Evolutionary conservation across 1,139 yeast genomes (phyloP), one percentile per base, ranked within the genome.

Genomic region (Pichia sp.): DNA sequence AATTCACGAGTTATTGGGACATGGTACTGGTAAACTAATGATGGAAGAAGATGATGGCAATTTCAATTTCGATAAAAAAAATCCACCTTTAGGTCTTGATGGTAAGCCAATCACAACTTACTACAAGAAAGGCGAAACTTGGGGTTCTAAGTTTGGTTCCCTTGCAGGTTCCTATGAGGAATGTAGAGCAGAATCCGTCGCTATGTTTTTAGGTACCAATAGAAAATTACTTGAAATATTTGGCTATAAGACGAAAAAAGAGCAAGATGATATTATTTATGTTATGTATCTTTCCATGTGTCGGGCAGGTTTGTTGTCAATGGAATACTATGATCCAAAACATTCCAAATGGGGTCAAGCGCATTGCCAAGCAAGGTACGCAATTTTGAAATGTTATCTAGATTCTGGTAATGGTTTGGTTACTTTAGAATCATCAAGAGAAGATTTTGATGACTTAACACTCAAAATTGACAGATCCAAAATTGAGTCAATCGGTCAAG

Each of bases 351-450:
- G 95, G 95, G 95, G 95, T 28, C 96, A 86, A 64, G 79, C 95
- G n/a, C 96, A 86, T 59, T 84, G 85, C 88, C 95, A 85, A 66
- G 95, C 95, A 6, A 71, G 96, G 58, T 86, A 74, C 61, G 84
- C 91, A 30, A 85, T 86, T 52, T 71, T 84, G 70, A 84, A 83
- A 64, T 73, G 80, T 24, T 78, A 84, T 57, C 66, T 82, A 54
- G 69, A 77, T 41, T 88, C 93, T 4, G 81, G 83, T 18, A 58
- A 64, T n/a, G 72, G 68, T 22, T 76, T 81, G 24, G 79, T 74
- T 38, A 67, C 69, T 40, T 63, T 85, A 46, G 68, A 68, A 41
- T 68, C 69, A 53, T 56, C 69, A n/a, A 61, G 67, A 37, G 68
- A 64, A 22, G 68, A 68, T 43, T 77, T 53, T 54, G 66, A 72